A percentile compares a stretch with the other conserved stretches of the same genome.
These are phyloP conservation scores for Aspergillus sp. DNA, from an alignment of 2,329 filamentous ascomycete genomes.

Conservation along the genomic window DNA sequence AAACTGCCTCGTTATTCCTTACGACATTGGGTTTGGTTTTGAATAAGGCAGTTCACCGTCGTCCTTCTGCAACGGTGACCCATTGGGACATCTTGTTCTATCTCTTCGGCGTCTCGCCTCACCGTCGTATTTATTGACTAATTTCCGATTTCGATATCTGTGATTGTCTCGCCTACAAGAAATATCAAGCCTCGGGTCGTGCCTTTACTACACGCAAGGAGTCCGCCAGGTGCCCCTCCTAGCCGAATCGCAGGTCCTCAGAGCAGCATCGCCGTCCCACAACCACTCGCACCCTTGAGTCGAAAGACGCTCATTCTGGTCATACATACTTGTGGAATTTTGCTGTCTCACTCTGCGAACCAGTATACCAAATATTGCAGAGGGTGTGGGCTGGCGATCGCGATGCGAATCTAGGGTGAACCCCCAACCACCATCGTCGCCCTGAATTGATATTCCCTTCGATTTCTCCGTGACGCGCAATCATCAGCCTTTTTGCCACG, in stretches of 20 bases:
- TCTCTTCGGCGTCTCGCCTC: conserved; percentile 10
- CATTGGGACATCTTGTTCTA: conserved; percentile 3
- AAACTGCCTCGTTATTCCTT: conserved; percentile 7
- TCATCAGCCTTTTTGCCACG: neutral
- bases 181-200: conserved; percentile 14
- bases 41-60: conserved; percentile 5
- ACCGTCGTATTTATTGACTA: conserved; percentile 6
- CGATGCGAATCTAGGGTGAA: conserved; percentile 36
- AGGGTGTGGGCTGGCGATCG: conserved; percentile 29
- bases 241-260: conserved; percentile 16
- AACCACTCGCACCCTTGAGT: conserved; percentile 9
- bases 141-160: conserved; percentile 1
- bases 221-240: conserved; percentile 17
- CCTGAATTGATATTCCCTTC: conserved; percentile 20
- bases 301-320: conserved; percentile 5
- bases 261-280: neutral
- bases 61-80: neutral
- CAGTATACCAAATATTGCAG: neutral
- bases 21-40: conserved; percentile 9
- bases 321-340: conserved; percentile 5
- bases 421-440: conserved; percentile 17
- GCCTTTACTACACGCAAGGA: conserved; percentile 25
- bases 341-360: neutral
- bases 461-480: conserved; percentile 15
- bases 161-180: conserved; percentile 5